Conservation (phyloP, 164 flowering plant species). For the Chimonanthus salicifolius region DNA sequence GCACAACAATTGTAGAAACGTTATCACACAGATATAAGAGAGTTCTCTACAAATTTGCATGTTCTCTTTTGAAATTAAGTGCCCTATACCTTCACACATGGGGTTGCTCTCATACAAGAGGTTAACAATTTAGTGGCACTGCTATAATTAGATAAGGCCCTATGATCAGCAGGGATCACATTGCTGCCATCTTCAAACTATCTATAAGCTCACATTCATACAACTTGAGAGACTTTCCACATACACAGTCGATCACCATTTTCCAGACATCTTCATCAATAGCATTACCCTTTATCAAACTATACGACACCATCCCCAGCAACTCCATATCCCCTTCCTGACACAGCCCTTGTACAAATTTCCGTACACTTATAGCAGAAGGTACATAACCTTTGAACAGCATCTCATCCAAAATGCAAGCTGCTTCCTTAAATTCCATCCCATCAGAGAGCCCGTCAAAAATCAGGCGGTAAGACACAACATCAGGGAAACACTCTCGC, state of each 20-base stretch:
- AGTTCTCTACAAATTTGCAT: no score
- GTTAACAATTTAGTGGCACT: background rate
- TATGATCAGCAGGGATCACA: background rate
- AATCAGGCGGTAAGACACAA: slow-evolving; percentile 50
- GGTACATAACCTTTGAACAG: slow-evolving; percentile 51
- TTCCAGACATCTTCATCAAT: slow-evolving; percentile 42
- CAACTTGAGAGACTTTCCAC: slow-evolving; percentile 17
- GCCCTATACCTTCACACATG: no score
- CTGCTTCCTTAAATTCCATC: slow-evolving; percentile 48
- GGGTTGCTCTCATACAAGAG: background rate
- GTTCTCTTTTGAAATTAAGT: no score
- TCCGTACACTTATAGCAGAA: slow-evolving; percentile 24
- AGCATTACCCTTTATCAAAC: slow-evolving; percentile 32
- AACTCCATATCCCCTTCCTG: slow-evolving; percentile 29
- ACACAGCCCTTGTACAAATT: slow-evolving; percentile 36
- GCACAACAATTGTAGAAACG: no score
- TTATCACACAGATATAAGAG: no score
- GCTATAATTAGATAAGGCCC: background rate
- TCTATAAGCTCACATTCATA: slow-evolving; percentile 24
- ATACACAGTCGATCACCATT: slow-evolving; percentile 23
- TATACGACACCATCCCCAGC: slow-evolving; percentile 27
- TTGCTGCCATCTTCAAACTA: slow-evolving; percentile 16
- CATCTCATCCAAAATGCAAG: slow-evolving; percentile 68
- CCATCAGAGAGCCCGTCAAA: slow-evolving; percentile 51
- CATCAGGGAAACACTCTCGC: slow-evolving; percentile 62